Percentiles rank a stretch among this genome's conserved stretches.
Conservation (phyloP, 768 basidiomycete genomes). For the Boletus edulis region DNA sequence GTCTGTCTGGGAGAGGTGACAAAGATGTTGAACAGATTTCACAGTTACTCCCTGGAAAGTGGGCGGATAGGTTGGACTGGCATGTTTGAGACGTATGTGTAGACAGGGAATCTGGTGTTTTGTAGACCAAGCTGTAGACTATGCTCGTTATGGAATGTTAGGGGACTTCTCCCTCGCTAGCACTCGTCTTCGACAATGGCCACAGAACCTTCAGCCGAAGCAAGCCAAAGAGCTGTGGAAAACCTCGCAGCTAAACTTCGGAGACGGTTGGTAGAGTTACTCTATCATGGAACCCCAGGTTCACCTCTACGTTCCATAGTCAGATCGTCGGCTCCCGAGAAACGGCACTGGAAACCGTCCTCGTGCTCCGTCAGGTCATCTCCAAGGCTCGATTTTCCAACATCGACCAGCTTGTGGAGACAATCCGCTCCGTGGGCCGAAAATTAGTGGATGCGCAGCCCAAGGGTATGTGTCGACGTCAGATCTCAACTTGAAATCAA, state of each 20-base stretch:
- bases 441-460: slow-evolving; percentile 89
- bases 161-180: not conserved
- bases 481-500: slow-evolving; percentile 1
- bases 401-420: slow-evolving; percentile 78
- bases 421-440: slow-evolving; percentile 77
- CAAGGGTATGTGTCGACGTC: slow-evolving; percentile 60
- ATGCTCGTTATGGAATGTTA: slow-evolving; percentile 18
- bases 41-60: slow-evolving; percentile 86
- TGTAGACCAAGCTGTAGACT: not conserved
- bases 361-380: slow-evolving; percentile 86
- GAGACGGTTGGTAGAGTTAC: slow-evolving; percentile 54
- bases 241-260: slow-evolving; percentile 65
- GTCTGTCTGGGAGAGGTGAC: slow-evolving; percentile 92
- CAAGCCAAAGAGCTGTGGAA: slow-evolving; percentile 63
- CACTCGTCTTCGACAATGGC: slow-evolving; percentile 35
- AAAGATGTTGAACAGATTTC: slow-evolving; percentile 98
- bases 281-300: slow-evolving; percentile 35
- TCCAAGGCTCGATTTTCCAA: slow-evolving; percentile 82
- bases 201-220: slow-evolving; percentile 35
- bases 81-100: slow-evolving; percentile 47
- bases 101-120: too few relatives aligned
- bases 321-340: slow-evolving; percentile 90
- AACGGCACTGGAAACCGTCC: slow-evolving; percentile 85
- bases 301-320: slow-evolving; percentile 39
- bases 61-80: slow-evolving; percentile 95